Percentiles rank a stretch among this genome's conserved stretches.
Evolutionary conservation across 78 protist species (phyloP).

Genomic region (Tieghemostelium lacteum): DNA sequence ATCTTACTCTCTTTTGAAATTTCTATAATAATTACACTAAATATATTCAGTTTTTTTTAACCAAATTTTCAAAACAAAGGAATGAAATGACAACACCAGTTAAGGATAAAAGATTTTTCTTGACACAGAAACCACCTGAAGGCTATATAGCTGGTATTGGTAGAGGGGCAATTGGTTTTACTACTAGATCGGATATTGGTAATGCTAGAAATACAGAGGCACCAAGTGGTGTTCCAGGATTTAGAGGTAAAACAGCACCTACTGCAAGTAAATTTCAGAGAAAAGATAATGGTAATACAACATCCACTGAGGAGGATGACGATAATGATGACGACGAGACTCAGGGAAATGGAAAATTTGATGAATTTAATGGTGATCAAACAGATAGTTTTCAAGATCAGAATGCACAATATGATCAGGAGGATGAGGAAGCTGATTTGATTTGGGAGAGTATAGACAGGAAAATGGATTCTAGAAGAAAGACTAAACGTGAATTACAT

Average conservation of each 20-base stretch:
- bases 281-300: not conserved
- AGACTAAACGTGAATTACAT: constrained; percentile 56
- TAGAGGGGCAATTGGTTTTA: constrained; percentile 95
- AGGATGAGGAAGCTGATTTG: constrained; percentile 92
- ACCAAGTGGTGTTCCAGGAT: constrained; percentile 33
- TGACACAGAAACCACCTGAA: constrained; percentile 80
- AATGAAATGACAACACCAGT: constrained; percentile 13
- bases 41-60: too few species aligned
- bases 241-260: not conserved
- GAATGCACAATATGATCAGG: constrained; percentile 84
- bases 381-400: constrained; percentile 76
- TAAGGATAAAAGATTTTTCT: constrained; percentile 47
- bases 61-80: too few species aligned
- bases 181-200: constrained; percentile 96
- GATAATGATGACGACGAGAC: constrained; percentile 88
- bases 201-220: constrained; percentile 74
- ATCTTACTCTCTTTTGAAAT: too few species aligned
- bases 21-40: too few species aligned
- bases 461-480: constrained; percentile 86
- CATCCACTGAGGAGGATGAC: constrained; percentile 24
- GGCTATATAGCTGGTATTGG: constrained; percentile 95
- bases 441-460: constrained; percentile 83
- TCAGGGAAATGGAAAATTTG: constrained; percentile 77
- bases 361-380: constrained; percentile 91
- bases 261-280: not conserved